Evolutionary conservation across 768 basidiomycete genomes (phyloP).

Genomic region (Calocybe indica): DNA sequence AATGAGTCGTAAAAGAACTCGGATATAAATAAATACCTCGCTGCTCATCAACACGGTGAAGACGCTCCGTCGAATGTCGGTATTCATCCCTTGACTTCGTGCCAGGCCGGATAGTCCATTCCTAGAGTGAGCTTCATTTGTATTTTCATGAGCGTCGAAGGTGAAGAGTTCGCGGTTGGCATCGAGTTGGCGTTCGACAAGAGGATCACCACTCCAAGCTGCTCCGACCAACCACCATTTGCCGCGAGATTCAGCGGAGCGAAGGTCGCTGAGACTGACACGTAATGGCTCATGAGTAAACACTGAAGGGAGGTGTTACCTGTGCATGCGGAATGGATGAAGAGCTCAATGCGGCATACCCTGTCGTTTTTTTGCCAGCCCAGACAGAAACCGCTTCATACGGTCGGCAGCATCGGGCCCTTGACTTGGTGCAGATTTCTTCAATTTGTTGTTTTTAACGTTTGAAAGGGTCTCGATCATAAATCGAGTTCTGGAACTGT

Average conservation of each 20-base stretch:
- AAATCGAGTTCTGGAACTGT: constrained; percentile 85
- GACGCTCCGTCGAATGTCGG: constrained; percentile 85
- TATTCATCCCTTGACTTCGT: constrained; percentile 96
- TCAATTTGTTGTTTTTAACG: constrained; percentile 87
- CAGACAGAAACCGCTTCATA: constrained; percentile 83
- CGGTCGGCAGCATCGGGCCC: constrained; percentile 72
- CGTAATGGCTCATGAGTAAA: constrained; percentile 82
- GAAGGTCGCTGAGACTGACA: constrained; percentile 81
- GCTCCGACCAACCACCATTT: constrained; percentile 99
- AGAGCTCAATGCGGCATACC: constrained; percentile 32
- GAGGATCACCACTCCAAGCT: constrained; percentile 90
- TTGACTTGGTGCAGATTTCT: constrained; percentile 56
- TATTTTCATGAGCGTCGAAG: no score
- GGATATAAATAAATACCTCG: constrained; percentile 51
- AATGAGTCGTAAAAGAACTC: neutral
- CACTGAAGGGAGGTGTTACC: constrained; percentile 35
- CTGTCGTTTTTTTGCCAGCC: constrained; percentile 71
- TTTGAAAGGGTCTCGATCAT: constrained; percentile 93
- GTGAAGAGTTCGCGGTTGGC: neutral
- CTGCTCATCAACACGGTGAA: constrained; percentile 96
- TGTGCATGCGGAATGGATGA: neutral
- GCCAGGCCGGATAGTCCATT: constrained; percentile 68
- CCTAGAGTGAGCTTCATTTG: constrained; percentile 18
- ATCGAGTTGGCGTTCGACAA: constrained; percentile 60
- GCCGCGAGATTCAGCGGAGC: constrained; percentile 75